Base-by-base conservation (phyloP, 768 basidiomycete species). In the Tulasnella calospora region DNA sequence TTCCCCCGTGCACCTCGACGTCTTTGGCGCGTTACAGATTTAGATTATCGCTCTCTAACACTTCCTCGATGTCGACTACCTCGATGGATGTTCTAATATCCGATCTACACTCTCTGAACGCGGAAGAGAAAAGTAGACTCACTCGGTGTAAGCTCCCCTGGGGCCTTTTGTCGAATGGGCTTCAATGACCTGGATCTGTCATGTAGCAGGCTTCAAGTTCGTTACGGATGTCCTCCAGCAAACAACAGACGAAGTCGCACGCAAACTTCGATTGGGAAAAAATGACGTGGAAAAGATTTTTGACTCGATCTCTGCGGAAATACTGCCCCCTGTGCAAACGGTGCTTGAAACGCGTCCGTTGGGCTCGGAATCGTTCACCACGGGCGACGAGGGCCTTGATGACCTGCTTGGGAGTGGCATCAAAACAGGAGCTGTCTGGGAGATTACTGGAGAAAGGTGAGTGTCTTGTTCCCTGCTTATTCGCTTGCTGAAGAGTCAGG, bases 381-480 rank as follows among this genome's bases (percentile, higher is more conserved):
- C 93, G 0, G 96, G 96, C 1, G 94, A 97, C 82, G 78, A 83
- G 1, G 82, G 85, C 27, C 86, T 98, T 21, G 95, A 98, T 83
- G 77, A 83, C 36, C 85, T 88, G 7, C 85, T 98, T 0, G 92
- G 92, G 9, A 95, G 95, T 17, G 96, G 96, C 3, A 86, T 98
- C 30, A 85, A 88, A 76, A 89, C 91, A 1, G 91, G 94, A 1
- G 91, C 91, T 88, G 80, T 98, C 3, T 96, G 94, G 90, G 96
- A 98, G 81, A 85, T 97, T 55, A 90, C 88, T 17, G 96, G 96
- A 36, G 94, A 97, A 87, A 94, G 94, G 96, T 95, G 83, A 79
- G 85, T 82, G 33, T 44, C 19, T 41, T 19, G 23, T 27, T 46
- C 12, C 33, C 19, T 30, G 30, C 35, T n/a, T 13, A n/a, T 4